Evolutionary conservation across 2,329 filamentous ascomycete species (phyloP), one percentile per base, ranked within the genome.

Genomic region (Clarireedia homoeocarpa): DNA sequence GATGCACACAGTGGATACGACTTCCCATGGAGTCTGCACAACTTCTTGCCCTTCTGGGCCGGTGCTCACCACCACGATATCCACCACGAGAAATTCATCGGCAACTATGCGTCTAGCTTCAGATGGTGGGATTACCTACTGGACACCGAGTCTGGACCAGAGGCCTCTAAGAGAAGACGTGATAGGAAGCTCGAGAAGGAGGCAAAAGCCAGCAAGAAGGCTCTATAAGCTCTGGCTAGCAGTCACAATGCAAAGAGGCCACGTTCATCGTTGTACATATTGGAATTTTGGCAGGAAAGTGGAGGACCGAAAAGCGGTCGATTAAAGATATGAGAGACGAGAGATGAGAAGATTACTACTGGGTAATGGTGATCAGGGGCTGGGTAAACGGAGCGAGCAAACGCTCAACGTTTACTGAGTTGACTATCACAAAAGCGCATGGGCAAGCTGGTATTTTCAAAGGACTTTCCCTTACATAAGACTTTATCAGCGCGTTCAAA

Each of bases 1-100:
- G 94, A 99, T 71, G 88, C 94, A 30, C 94, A 99, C 78, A 94
- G 88, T 67, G 94, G 94, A 62, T 99, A 97, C 74, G 94, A 99
- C 71, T 97, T 99, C 75, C 94, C 94, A 59, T 99, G 91, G 91
- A 92, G 87, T 69, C 76, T 99, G 74, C 90, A 91, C 73, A 89
- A 96, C 74, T 88, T 97, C 79, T 77, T 99, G 51, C 94, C 94
- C 38, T 91, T 99, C 82, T 99, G 94, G 94, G 92, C 92, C 55
- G 94, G 94, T 60, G 94, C 94, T 55, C 85, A 95, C 66, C 92
- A 97, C 76, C 94, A 99, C 76, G 94, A 99, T 69, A 78, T 91
- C 46, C 94, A 99, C 76, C 94, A 99, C 76, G 94, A 99, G 78
- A 90, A 91, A 71, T 99, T 99, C 76, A 91, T 99, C 62, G 94